Evolutionary conservation across 345 rosid species (phyloP).

Genomic region (Crucihimalaya himalaica): DNA sequence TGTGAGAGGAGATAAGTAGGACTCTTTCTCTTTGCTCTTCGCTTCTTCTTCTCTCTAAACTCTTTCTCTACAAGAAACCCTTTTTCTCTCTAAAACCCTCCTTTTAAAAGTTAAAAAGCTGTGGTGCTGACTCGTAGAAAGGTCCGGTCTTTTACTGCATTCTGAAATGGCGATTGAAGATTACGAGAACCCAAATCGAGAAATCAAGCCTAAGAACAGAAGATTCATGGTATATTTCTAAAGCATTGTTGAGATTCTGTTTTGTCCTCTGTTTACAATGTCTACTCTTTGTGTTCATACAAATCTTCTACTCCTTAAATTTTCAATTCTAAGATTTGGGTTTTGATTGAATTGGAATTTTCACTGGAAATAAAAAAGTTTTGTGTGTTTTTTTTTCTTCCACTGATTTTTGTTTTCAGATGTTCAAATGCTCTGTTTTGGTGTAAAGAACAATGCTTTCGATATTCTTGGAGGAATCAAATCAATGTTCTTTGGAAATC

Average conservation of each 20-base stretch:
- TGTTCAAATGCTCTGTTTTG: constrained; percentile 15
- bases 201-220: constrained; percentile 66
- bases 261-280: not conserved
- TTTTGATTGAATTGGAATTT: constrained; percentile 9
- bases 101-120: not conserved
- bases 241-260: constrained; percentile 15
- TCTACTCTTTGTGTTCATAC: not conserved
- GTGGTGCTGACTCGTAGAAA: constrained; percentile 5
- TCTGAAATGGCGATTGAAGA: constrained; percentile 81
- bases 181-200: constrained; percentile 64
- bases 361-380: not conserved
- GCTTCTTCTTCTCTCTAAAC: constrained; percentile 27
- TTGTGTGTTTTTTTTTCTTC: not conserved
- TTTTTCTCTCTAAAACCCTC: constrained; percentile 18
- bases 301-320: not conserved
- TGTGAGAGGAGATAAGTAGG: constrained; percentile 58
- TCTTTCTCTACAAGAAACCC: constrained; percentile 41
- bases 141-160: constrained; percentile 23
- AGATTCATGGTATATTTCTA: constrained; percentile 57
- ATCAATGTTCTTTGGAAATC: constrained; percentile 12
- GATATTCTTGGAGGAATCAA: not conserved
- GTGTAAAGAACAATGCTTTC: constrained; percentile 19
- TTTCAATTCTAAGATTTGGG: constrained; percentile 24
- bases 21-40: constrained; percentile 34
- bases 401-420: not conserved